A percentile compares a stretch with the other conserved stretches of the same genome.
These are phyloP conservation scores for Ophiostoma ulmi DNA, from an alignment of 2,329 filamentous ascomycete species.

Conservation along the genomic window DNA sequence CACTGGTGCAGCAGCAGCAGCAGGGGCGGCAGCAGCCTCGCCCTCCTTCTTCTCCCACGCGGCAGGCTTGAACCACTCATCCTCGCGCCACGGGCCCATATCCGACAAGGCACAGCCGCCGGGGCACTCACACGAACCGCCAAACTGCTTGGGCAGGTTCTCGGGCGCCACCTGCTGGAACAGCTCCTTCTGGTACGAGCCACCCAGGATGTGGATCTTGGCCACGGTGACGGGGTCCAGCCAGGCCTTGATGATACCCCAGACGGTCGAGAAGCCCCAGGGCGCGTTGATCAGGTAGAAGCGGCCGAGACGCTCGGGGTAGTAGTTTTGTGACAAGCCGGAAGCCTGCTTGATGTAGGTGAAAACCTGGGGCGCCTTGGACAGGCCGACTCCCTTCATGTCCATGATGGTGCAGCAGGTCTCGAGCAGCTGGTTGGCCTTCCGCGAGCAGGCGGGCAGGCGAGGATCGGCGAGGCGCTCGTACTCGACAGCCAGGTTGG, in stretches of 20 bases:
- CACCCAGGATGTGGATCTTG: slow-evolving; percentile 90
- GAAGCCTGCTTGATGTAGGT: slow-evolving; percentile 81
- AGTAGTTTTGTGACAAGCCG: slow-evolving; percentile 95
- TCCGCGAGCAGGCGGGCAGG: slow-evolving; percentile 90
- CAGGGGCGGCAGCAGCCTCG: slow-evolving; percentile 37
- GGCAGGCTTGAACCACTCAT: slow-evolving; percentile 59
- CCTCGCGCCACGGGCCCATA: slow-evolving; percentile 80
- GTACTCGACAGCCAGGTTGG: slow-evolving; percentile 96
- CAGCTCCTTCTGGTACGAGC: slow-evolving; percentile 76
- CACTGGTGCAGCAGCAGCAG: slow-evolving; percentile 28
- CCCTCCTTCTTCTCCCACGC: slow-evolving; percentile 54
- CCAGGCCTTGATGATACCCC: slow-evolving; percentile 84
- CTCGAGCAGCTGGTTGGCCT: slow-evolving; percentile 82
- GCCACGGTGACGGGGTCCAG: slow-evolving; percentile 92
- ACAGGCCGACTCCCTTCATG: slow-evolving; percentile 85
- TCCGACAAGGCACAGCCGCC: slow-evolving; percentile 85
- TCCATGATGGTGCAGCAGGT: slow-evolving; percentile 99
- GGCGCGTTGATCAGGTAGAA: slow-evolving; percentile 97
- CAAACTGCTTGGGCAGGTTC: slow-evolving; percentile 83
- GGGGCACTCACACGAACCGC: slow-evolving; percentile 73
- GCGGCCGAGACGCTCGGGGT: slow-evolving; percentile 92
- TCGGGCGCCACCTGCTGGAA: slow-evolving; percentile 79
- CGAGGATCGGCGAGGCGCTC: slow-evolving; percentile 92
- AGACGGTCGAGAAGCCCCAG: slow-evolving; percentile 87
- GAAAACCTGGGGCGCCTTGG: slow-evolving; percentile 78